These are phyloP conservation scores for Lachnellula arida DNA, from an alignment of 2,329 filamentous ascomycete species.

Conservation along the genomic window DNA sequence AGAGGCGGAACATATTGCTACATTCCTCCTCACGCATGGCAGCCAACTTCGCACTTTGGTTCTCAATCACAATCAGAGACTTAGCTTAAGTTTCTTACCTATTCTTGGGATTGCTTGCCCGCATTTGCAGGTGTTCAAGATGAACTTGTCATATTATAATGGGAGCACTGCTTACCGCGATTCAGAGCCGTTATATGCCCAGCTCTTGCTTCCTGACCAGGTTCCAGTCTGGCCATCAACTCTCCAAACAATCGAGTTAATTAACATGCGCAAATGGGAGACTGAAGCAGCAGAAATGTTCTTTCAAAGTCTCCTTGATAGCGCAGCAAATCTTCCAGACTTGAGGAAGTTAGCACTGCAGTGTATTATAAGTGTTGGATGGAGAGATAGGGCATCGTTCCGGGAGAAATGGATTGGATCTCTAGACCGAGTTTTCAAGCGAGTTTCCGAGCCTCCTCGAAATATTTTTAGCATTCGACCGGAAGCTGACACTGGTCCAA, in stretches of 20 bases:
- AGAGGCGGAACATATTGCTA: conserved; percentile 58
- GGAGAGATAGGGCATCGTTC: conserved; percentile 77
- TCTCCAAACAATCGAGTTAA: conserved; percentile 67
- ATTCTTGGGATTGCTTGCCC: conserved; percentile 64
- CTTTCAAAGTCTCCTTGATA: conserved; percentile 71
- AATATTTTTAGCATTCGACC: neutral
- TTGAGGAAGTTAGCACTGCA: conserved; percentile 67
- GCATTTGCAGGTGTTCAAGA: conserved; percentile 61
- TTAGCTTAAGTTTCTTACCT: conserved; percentile 71
- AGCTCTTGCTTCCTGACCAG: conserved; percentile 58
- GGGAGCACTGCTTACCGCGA: conserved; percentile 64
- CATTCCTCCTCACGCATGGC: conserved; percentile 65
- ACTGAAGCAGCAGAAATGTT: conserved; percentile 68
- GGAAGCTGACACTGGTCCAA: neutral
- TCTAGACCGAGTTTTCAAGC: conserved; percentile 62
- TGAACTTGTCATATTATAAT: conserved; percentile 77
- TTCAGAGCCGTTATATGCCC: conserved; percentile 68
- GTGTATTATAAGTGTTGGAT: conserved; percentile 73
- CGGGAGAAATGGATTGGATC: conserved; percentile 72
- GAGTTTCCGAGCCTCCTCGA: conserved; percentile 36
- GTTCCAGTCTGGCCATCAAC: conserved; percentile 73
- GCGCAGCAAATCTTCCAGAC: conserved; percentile 58
- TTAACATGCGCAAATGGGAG: conserved; percentile 72
- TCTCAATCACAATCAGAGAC: conserved; percentile 72
- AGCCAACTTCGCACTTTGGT: conserved; percentile 60